Percentiles rank a stretch among this genome's conserved stretches.
Evolutionary conservation across 352 stramenopile genomes (phyloP).

Genomic region (Pythium myriotylum): DNA sequence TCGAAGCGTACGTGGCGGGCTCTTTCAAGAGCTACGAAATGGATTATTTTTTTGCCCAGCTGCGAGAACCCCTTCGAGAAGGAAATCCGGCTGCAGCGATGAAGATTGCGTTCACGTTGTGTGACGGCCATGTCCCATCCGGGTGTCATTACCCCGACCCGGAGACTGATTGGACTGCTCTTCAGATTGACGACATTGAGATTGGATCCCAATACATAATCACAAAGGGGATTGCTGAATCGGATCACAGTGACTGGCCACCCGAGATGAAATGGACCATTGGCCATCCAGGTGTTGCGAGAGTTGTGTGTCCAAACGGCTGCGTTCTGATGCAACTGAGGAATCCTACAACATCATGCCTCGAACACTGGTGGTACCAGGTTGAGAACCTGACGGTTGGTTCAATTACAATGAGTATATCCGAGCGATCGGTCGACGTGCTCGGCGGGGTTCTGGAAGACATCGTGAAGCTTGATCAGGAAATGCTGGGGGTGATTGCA

Average conservation of each 20-base stretch:
- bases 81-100: slow-evolving; percentile 72
- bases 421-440: slow-evolving; percentile 44
- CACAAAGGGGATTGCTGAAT: slow-evolving; percentile 19
- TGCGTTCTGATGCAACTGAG: slow-evolving; percentile 68
- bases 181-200: slow-evolving; percentile 80
- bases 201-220: slow-evolving; percentile 63
- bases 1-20: slow-evolving; percentile 77
- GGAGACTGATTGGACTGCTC: slow-evolving; percentile 72
- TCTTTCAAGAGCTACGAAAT: slow-evolving; percentile 89
- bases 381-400: slow-evolving; percentile 47
- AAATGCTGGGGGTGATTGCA: slow-evolving; percentile 60
- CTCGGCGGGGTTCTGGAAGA: slow-evolving; percentile 39
- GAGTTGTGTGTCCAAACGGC: slow-evolving; percentile 48
- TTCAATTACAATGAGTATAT: slow-evolving; percentile 21
- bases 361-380: slow-evolving; percentile 77
- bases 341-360: slow-evolving; percentile 46
- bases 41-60: slow-evolving; percentile 86
- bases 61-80: slow-evolving; percentile 75
- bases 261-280: slow-evolving; percentile 68
- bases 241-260: slow-evolving; percentile 45
- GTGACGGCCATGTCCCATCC: slow-evolving; percentile 75
- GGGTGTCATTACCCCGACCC: slow-evolving; percentile 81
- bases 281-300: slow-evolving; percentile 55
- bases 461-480: slow-evolving; percentile 43
- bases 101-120: slow-evolving; percentile 82